Evolutionary conservation across 2,329 filamentous ascomycete genomes (phyloP).

Genomic region (Exophiala sp.): DNA sequence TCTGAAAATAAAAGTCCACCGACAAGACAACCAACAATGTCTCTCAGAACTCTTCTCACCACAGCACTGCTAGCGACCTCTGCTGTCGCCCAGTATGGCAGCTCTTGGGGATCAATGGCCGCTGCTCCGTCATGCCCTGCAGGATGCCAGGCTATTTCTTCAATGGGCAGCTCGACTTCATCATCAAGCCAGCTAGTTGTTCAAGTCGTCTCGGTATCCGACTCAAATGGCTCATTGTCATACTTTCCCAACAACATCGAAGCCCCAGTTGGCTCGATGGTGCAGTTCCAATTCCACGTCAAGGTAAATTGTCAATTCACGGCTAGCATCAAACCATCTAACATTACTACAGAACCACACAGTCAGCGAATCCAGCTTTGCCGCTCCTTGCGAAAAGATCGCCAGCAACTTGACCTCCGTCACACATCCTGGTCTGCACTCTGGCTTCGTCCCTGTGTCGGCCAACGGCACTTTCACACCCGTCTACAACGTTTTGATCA

Average conservation of each 20-base stretch:
- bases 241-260: constrained; percentile 66
- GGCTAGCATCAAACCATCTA: neutral
- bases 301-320: constrained; percentile 34
- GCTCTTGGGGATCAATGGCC: neutral
- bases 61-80: constrained; percentile 17
- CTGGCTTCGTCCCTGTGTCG: constrained; percentile 51
- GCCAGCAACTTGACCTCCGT: constrained; percentile 42
- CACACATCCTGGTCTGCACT: constrained; percentile 53
- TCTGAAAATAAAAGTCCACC: neutral
- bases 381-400: constrained; percentile 65
- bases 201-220: constrained; percentile 64
- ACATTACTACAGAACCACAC: constrained; percentile 63
- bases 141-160: constrained; percentile 17
- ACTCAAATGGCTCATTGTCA: constrained; percentile 51
- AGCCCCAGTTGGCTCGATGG: constrained; percentile 56
- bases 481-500: constrained; percentile 69
- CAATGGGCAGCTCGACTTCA: constrained; percentile 7
- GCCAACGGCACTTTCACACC: constrained; percentile 52
- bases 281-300: constrained; percentile 52
- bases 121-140: constrained; percentile 19
- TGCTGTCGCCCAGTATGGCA: constrained; percentile 11
- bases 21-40: constrained; percentile 13
- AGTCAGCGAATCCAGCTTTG: constrained; percentile 72
- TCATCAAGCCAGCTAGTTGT: constrained; percentile 37
- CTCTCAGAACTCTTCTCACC: constrained; percentile 19